phyloP scores from a whole-genome alignment of 164 flowering plant genomes.

The Vitis rotundifolia region DNA sequence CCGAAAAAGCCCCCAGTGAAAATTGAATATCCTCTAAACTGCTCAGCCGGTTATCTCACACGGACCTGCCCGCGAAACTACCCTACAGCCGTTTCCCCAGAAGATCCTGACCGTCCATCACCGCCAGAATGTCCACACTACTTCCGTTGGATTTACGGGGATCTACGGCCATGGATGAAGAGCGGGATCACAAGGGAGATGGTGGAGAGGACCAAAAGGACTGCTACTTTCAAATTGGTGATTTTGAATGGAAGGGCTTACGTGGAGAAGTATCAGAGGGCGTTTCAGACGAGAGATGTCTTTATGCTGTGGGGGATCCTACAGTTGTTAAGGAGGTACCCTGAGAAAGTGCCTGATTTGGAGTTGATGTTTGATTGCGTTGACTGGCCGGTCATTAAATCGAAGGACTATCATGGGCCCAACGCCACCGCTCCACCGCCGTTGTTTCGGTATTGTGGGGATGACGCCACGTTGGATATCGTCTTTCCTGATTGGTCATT shows the following conservation, averaged over 20 bases:
- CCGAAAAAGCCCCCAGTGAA: conserved; percentile 19
- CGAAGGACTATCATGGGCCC: conserved; percentile 19
- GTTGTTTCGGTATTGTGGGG: conserved; percentile 59
- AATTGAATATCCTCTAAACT: conserved; percentile 46
- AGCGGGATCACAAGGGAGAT: conserved; percentile 60
- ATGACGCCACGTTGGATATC: conserved; percentile 49
- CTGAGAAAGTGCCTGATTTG: conserved; percentile 66
- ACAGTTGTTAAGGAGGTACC: conserved; percentile 68
- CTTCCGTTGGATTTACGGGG: conserved; percentile 83
- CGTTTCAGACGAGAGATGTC: conserved; percentile 54
- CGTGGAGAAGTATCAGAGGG: conserved; percentile 36
- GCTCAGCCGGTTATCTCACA: conserved; percentile 35
- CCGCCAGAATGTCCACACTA: conserved; percentile 57
- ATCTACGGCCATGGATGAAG: conserved; percentile 62
- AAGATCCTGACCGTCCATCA: conserved; percentile 19
- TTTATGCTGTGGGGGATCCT: conserved; percentile 71
- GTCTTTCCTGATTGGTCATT: conserved; percentile 80
- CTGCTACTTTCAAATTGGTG: conserved; percentile 59
- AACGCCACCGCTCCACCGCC: conserved; percentile 53
- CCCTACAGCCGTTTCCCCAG: conserved; percentile 20
- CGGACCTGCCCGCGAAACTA: conserved; percentile 49
- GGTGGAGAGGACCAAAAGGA: conserved; percentile 47
- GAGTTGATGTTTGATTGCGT: conserved; percentile 75
- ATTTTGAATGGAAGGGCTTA: conserved; percentile 58
- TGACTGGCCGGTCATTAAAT: conserved; percentile 57